Evolutionary conservation across 192 early-diverging fungal species (phyloP).

Genomic region (Endogone sp.): DNA sequence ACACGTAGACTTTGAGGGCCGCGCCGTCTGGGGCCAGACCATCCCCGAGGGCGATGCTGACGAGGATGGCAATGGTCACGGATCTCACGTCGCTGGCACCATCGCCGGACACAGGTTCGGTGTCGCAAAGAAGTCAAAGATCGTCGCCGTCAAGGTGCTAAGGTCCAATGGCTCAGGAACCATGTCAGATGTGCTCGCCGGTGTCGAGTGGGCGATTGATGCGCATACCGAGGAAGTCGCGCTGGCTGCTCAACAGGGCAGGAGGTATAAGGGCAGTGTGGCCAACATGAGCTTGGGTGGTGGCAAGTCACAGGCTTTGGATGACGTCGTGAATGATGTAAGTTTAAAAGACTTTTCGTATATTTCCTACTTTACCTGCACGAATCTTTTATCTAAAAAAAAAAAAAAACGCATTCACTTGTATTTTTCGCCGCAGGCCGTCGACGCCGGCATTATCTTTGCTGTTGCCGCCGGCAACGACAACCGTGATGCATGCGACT

Average conservation of each 20-base stretch:
- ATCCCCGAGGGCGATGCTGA: conserved; percentile 27
- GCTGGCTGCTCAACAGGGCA: too few relatives aligned
- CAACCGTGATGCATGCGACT: conserved; percentile 79
- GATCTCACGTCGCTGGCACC: conserved; percentile 89
- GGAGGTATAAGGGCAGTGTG: conserved; percentile 71
- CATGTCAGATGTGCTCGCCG: conserved; percentile 76
- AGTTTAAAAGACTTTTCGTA: conserved; percentile 1
- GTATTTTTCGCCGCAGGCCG: conserved; percentile 32
- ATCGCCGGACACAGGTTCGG: conserved; percentile 82
- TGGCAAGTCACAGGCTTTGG: conserved; percentile 70
- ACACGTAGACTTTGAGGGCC: conserved; percentile 45
- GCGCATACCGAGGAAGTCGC: conserved; percentile 50
- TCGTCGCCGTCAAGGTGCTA: conserved; percentile 94
- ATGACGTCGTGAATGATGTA: conserved; percentile 67
- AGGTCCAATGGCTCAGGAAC: conserved; percentile 84
- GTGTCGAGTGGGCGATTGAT: conserved; percentile 64
- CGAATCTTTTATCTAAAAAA: not conserved
- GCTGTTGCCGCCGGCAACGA: conserved; percentile 93
- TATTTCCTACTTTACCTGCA: not conserved
- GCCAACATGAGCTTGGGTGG: conserved; percentile 96
- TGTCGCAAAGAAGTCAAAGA: conserved; percentile 81
- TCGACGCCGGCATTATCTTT: conserved; percentile 67
- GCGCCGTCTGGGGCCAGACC: conserved; percentile 33
- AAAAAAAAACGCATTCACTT: not conserved
- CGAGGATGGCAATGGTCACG: conserved; percentile 80